These are phyloP conservation scores for Aegle marmelos DNA, from an alignment of 345 rosid genomes.

Conservation along the genomic window DNA sequence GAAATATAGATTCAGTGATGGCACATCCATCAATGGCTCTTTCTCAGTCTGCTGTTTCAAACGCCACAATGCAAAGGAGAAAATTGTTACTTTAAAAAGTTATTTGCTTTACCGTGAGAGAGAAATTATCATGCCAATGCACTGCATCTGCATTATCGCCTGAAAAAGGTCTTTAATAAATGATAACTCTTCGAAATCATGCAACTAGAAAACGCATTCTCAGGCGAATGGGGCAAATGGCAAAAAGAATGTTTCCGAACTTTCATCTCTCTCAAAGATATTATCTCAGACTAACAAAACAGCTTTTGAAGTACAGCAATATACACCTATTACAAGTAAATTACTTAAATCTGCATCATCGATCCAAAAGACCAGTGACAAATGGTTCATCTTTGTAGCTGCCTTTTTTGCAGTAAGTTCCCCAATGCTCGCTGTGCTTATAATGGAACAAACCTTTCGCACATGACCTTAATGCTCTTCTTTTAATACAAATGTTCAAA, in stretches of 20 bases:
- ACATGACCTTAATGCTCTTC: background rate
- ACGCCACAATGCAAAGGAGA: no score
- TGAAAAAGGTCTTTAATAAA: background rate
- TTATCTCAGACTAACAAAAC: background rate
- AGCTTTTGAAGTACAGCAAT: background rate
- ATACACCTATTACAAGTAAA: background rate
- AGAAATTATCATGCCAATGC: no score
- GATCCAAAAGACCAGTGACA: background rate
- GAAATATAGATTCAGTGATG: no score
- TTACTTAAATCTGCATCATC: background rate
- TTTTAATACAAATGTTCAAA: background rate
- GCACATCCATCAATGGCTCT: no score
- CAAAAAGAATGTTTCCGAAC: background rate
- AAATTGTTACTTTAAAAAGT: no score
- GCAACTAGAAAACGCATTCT: background rate
- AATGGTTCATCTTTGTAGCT: background rate
- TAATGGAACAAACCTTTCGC: background rate
- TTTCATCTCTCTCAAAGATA: background rate
- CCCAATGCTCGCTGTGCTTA: background rate
- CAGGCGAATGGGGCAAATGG: background rate
- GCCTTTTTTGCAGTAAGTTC: background rate
- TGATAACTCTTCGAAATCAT: background rate
- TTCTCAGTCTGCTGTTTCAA: no score
- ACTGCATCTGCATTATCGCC: background rate
- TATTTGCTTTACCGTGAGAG: no score